Conservation (phyloP, 257 asterid genomes). For the Thymus mandschuricus region DNA sequence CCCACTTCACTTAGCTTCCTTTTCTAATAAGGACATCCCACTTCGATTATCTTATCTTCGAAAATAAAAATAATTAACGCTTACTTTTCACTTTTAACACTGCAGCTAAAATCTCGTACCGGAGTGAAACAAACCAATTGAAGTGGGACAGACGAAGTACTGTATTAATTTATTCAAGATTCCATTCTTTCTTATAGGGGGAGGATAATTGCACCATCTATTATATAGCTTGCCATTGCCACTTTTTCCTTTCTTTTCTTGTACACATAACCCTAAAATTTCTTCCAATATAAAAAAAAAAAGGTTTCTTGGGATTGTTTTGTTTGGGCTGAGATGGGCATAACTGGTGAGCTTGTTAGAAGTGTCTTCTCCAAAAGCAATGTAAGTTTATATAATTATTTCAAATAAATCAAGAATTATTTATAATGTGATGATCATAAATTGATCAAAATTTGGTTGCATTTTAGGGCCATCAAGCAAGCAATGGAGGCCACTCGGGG, state of each 20-base stretch:
- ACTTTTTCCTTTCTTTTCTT: neutral
- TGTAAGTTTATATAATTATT: neutral
- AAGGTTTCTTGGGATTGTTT: slow-evolving; percentile 30
- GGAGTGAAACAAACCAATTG: too few species aligned
- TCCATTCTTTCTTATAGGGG: slow-evolving; percentile 20
- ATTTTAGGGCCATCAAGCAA: slow-evolving; percentile 33
- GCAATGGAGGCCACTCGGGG: slow-evolving; percentile 35
- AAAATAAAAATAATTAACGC: too few species aligned
- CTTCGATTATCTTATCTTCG: too few species aligned
- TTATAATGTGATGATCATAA: too few species aligned
- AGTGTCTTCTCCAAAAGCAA: slow-evolving; percentile 48
- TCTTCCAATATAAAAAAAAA: neutral
- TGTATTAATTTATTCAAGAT: neutral
- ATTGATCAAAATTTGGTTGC: neutral
- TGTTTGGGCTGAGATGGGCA: slow-evolving; percentile 42
- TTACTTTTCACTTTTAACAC: too few species aligned
- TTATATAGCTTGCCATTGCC: slow-evolving; percentile 27
- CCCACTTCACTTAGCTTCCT: too few species aligned
- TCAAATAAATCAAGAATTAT: neutral
- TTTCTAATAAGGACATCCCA: too few species aligned
- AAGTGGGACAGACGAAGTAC: neutral
- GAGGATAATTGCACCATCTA: slow-evolving; percentile 8
- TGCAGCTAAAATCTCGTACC: too few species aligned
- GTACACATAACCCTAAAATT: slow-evolving; percentile 8
- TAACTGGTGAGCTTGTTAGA: slow-evolving; percentile 49